Evolutionary conservation across 768 basidiomycete species (phyloP), one percentile per base, ranked within the genome.

Genomic region (Clathrus columnatus): DNA sequence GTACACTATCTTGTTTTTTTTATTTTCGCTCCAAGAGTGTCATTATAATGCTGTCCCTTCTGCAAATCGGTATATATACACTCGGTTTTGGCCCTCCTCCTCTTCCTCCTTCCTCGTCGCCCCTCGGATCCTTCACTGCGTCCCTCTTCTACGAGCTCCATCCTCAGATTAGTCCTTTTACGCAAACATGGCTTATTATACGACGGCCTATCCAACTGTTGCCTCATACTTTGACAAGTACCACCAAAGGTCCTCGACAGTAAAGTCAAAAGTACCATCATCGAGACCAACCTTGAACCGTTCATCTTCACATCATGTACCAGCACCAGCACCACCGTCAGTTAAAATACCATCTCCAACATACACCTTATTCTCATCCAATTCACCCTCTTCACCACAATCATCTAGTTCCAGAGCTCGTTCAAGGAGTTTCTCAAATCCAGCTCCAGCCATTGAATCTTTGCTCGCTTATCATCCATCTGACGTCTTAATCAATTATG

Each of bases 381-480:
- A 20, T 28, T 47, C 41, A 42, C 11, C 41, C 41, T 42, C 41
- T 20, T 11, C 41, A 42, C 41, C 41, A 42, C 20, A 11, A 11
- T 42, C 41, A n/a, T n/a, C 46, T 20, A 47, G 46, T 20, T 28
- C 21, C 46, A 36, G 36, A 36, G n/a, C 36, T 36, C 36, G 36
- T 11, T 36, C 36, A 11, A 36, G 36, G 10, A 36, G 46, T 28
- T 47, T 23, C 10, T 23, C 46, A 47, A 47, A 28, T 20, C 26
- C 54, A 44, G 26, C 45, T 4, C 45, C 46, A 44, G 46, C 14
- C 27, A 21, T 55, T 23, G 45, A 55, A 29, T 7, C 54, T 23
- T 7, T 55, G 16, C 54, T 55, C 5, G 54, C 54, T n/a, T 48
- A 47, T 21, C 45, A 55, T 26, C 20, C 41, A 16, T 18, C 51